phyloP scores from a whole-genome alignment of 495 filamentous ascomycete genomes.

The Lasiosphaeria miniovina region DNA sequence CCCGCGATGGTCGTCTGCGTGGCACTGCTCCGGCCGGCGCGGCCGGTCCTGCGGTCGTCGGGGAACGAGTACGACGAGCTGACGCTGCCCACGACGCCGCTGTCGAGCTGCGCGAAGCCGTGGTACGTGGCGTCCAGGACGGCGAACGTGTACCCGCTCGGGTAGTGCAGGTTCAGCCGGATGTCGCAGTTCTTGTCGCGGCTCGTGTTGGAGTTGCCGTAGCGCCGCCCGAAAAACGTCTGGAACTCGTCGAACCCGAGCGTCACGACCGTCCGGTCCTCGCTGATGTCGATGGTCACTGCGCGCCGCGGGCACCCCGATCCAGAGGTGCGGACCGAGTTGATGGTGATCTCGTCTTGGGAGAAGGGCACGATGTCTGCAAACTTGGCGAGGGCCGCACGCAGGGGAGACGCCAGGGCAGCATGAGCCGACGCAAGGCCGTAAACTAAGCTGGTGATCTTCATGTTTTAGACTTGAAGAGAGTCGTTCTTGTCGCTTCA shows the following conservation, averaged over 20 bases:
- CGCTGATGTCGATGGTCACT: constrained; percentile 38
- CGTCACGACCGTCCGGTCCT: constrained; percentile 44
- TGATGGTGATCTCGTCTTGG: constrained; percentile 24
- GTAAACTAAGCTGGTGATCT: neutral
- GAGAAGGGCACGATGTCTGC: neutral
- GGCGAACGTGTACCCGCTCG: constrained; percentile 49
- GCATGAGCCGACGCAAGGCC: neutral
- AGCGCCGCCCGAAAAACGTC: constrained; percentile 42
- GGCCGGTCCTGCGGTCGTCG: constrained; percentile 11
- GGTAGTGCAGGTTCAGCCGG: constrained; percentile 48
- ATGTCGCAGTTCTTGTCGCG: constrained; percentile 49
- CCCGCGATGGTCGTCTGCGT: constrained; percentile 36
- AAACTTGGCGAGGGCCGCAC: neutral
- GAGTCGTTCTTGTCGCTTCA: too few species aligned
- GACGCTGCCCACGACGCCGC: constrained; percentile 43
- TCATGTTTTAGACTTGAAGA: too few species aligned
- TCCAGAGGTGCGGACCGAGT: constrained; percentile 52
- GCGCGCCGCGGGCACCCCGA: constrained; percentile 47
- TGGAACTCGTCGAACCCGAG: constrained; percentile 49
- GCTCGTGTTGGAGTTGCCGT: neutral
- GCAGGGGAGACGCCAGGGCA: neutral
- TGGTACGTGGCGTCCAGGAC: constrained; percentile 47
- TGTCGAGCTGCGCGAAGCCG: constrained; percentile 46
- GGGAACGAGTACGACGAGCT: constrained; percentile 48
- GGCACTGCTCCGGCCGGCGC: constrained; percentile 9